phyloP scores from a whole-genome alignment of 2,329 filamentous ascomycete species.

The Ophiobolus disseminans region DNA sequence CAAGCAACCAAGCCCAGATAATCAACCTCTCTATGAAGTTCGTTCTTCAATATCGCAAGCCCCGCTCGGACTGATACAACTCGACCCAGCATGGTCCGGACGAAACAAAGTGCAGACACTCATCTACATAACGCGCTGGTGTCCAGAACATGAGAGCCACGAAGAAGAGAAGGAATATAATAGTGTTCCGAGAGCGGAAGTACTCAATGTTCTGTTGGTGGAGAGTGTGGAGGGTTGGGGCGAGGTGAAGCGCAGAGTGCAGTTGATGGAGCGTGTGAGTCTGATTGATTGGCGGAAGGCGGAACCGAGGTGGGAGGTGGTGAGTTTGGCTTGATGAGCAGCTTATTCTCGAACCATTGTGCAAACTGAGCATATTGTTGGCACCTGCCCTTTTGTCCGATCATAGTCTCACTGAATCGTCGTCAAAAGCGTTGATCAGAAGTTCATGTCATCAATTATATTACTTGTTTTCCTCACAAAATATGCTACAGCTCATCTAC shows the following conservation, averaged over 20 bases:
- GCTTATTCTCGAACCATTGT: too few relatives aligned
- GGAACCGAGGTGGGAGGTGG: conserved; percentile 4
- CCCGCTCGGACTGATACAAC: background rate
- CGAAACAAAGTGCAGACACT: background rate
- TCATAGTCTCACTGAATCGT: too few relatives aligned
- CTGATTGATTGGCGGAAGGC: conserved; percentile 1
- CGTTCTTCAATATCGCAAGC: background rate
- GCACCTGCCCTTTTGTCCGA: too few relatives aligned
- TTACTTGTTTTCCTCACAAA: too few relatives aligned
- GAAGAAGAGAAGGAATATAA: background rate
- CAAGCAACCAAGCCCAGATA: background rate
- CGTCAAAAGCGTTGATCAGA: too few relatives aligned
- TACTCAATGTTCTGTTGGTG: conserved; percentile 1
- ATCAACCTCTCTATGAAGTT: background rate
- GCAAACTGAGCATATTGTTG: too few relatives aligned
- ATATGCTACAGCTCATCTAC: conserved; percentile 15
- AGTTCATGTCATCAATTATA: background rate
- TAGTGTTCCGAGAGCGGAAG: background rate
- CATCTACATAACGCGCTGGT: conserved; percentile 7
- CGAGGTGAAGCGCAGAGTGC: conserved; percentile 1
- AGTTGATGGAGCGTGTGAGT: background rate
- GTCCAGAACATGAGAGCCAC: background rate
- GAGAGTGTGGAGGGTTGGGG: conserved; percentile 5
- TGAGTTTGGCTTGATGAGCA: conserved; percentile 6
- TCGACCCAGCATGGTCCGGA: conserved; percentile 2